Base-by-base conservation (phyloP, 148 eudicot species). In the Mesembryanthemum crystallinum region DNA sequence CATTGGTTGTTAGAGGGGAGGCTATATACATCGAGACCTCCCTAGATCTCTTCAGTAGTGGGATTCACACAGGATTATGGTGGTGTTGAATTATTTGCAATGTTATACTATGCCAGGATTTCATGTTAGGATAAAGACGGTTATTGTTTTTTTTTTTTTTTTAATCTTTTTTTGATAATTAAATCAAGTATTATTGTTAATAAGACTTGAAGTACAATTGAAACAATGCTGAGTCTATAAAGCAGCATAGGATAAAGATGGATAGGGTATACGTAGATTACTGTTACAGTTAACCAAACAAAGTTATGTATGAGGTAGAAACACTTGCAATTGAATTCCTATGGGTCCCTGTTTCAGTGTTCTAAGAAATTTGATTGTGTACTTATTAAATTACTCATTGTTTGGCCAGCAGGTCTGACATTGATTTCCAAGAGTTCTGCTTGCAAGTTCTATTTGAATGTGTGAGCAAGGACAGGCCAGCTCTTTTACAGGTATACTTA, bases 381-480 rank as follows among this genome's bases (percentile, higher is more conserved):
- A 45, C 29, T 58, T 37, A 21, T 66, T 0, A 66, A 42, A 57
- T 61, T 64, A 20, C 57, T 54, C 51, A 33, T 64, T 69, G 73
- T 33, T 78, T 72, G 69, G 61, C 18, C 52, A 77, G 79, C 92
- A 95, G 97, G 82, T 90, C 88, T 55, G 97, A 91, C 57, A 70
- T 73, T 80, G 91, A 88, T 80, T 92, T 95, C 74, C 94, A 89
- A 73, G 97, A 95, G 77, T 95, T 92, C 77, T 90, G 99, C 88
- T 83, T 89, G 81, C 98, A 92, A 92, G 94, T 95, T 61, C 81
- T 95, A 51, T 90, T 92, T 47, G 99, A 92, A 80, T 95, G 99
- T 85, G 97, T 95, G 49, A 92, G 99, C 89, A 92, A 89, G 83
- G 99, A 95, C 82, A 90, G 98, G 55, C 97, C 99, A 64, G 89